Conservation (phyloP, 352 stramenopile species). For the Phytophthora pseudosyringae region DNA sequence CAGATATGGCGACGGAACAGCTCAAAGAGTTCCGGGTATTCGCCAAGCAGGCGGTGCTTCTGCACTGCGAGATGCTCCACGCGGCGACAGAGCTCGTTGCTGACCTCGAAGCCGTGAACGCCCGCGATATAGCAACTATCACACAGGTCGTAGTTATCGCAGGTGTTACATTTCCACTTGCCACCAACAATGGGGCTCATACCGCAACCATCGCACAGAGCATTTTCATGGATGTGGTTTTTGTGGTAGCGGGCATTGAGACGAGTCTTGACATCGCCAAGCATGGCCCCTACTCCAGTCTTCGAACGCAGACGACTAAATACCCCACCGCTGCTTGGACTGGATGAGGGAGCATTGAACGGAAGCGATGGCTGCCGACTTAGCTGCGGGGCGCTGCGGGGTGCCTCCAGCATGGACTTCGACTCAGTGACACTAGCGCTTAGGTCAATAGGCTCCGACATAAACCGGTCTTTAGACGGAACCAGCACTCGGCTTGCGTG, state of each 20-base stretch:
- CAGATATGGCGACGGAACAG: slow-evolving; percentile 74
- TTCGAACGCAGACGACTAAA: slow-evolving; percentile 59
- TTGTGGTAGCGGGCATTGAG: slow-evolving; percentile 61
- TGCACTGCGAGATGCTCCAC: slow-evolving; percentile 64
- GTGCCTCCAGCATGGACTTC: slow-evolving; percentile 58
- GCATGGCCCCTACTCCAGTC: slow-evolving; percentile 50
- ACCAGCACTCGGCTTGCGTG: slow-evolving; percentile 48
- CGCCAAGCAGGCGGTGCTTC: slow-evolving; percentile 54
- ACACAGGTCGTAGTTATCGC: slow-evolving; percentile 74
- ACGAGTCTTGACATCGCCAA: slow-evolving; percentile 68
- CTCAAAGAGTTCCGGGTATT: slow-evolving; percentile 77
- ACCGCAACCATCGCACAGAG: slow-evolving; percentile 81
- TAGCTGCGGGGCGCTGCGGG: slow-evolving; percentile 9
- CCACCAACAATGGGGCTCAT: slow-evolving; percentile 78
- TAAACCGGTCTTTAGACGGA: slow-evolving; percentile 55
- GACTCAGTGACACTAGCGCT: slow-evolving; percentile 60
- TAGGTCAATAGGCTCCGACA: slow-evolving; percentile 67
- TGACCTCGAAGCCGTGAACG: slow-evolving; percentile 76
- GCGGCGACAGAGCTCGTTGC: slow-evolving; percentile 69
- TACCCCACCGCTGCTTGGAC: slow-evolving; percentile 41
- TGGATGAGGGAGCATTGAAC: slow-evolving; percentile 24
- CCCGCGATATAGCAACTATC: slow-evolving; percentile 70
- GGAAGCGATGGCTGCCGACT: slow-evolving; percentile 28
- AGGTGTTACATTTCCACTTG: slow-evolving; percentile 81
- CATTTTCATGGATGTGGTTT: slow-evolving; percentile 78